Base-by-base conservation (phyloP, 2,329 filamentous ascomycete species). In the Penicillium brevicompactum region DNA sequence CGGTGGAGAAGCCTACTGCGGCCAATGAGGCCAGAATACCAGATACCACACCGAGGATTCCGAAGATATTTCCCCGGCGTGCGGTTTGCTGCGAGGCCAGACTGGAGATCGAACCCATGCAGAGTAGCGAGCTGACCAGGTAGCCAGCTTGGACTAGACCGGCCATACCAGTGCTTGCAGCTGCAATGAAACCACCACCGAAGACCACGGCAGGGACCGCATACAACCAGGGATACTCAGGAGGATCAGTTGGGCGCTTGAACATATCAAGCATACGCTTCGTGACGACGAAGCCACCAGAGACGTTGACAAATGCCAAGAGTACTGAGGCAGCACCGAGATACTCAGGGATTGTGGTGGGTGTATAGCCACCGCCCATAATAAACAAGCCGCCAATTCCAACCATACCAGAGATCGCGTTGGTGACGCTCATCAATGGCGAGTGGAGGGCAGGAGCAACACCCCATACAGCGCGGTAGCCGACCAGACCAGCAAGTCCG, bases 191-290 rank as follows among this genome's bases (percentile, higher is more conserved):
- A 0, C 91, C 91, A 32, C 89, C 90, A 3, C 89, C 89, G 61
- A 93, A 96, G 0, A 96, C 66, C 3, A 85, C 77, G 14, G 85
- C 91, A 0, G 91, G 91, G 53, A 95, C 78, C 1, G 86, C 89
- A 67, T 94, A 96, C 1, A 96, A 78, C 89, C 90, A 96, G 0
- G 90, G 89, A 62, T 93, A 96, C 70, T 96, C 92, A 0, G 89
- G 86, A 31, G 91, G 92, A 63, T 96, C 92, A 4, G 90, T 94
- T 24, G 90, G 88, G 11, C 89, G 84, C 69, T 89, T 89, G 70
- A 93, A 93, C 90, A 93, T 93, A 71, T 96, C 91, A 42, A 96
- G 80, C 92, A 96, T 96, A 59, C 92, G 84, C 76, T 95, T 95
- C 3, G 91, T 95, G 56, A 96, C 91, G 42, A 95, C 89, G 58